Evolutionary conservation across 2,329 filamentous ascomycete genomes (phyloP).

Genomic region (Fusarium euwallaceae): DNA sequence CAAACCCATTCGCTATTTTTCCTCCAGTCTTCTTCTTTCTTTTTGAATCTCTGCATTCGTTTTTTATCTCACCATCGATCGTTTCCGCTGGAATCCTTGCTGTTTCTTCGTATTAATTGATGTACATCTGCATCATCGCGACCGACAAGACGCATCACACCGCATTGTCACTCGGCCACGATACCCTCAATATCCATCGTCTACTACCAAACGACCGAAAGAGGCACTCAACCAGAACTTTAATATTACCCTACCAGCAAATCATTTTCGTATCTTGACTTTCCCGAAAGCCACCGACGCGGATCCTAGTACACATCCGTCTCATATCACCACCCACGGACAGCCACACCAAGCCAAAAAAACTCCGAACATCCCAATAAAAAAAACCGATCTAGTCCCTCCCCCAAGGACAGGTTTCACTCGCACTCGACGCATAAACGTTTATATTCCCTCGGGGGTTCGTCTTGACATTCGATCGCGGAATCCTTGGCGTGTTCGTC

Average conservation of each 20-base stretch:
- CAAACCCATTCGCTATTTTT: slow-evolving; percentile 24
- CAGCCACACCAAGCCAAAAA: not conserved
- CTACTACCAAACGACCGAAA: not conserved
- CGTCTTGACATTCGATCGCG: slow-evolving; percentile 16
- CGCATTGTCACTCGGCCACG: slow-evolving; percentile 16
- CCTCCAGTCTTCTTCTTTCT: slow-evolving; percentile 4
- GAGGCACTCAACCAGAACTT: not conserved
- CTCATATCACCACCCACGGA: slow-evolving; percentile 6
- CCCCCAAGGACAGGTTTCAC: slow-evolving; percentile 27
- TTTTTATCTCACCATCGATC: slow-evolving; percentile 7
- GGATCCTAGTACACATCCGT: slow-evolving; percentile 12
- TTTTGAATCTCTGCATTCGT: not conserved
- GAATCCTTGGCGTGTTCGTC: slow-evolving; percentile 28
- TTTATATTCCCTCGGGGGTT: not conserved
- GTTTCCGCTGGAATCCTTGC: not conserved
- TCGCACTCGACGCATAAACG: slow-evolving; percentile 24
- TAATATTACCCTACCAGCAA: slow-evolving; percentile 18
- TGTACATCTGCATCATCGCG: slow-evolving; percentile 8
- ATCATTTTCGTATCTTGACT: slow-evolving; percentile 20
- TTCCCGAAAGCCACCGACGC: not conserved
- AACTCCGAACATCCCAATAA: not conserved
- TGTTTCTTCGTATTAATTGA: slow-evolving; percentile 12
- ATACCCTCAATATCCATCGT: slow-evolving; percentile 25
- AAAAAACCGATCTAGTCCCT: slow-evolving; percentile 23
- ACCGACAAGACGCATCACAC: slow-evolving; percentile 1